phyloP scores from a whole-genome alignment of 768 basidiomycete genomes.

The Porpolomopsis calyptriformis region DNA sequence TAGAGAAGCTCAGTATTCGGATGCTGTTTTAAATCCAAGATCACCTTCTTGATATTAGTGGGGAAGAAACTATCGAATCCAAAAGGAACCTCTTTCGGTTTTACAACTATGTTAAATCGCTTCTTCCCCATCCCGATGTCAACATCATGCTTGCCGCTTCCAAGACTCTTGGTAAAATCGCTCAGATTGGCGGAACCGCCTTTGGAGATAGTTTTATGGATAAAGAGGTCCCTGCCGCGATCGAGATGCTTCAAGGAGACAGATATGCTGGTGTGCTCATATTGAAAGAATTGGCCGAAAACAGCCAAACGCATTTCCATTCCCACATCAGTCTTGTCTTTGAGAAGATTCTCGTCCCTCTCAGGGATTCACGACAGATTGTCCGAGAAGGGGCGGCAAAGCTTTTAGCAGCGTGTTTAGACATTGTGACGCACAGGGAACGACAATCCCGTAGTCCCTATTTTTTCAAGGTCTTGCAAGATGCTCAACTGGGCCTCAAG shows the following conservation, averaged over 20 bases:
- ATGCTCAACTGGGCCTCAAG: slow-evolving; percentile 77
- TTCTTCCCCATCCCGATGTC: slow-evolving; percentile 85
- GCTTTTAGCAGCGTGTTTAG: slow-evolving; percentile 83
- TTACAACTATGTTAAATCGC: slow-evolving; percentile 86
- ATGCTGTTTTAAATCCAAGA: slow-evolving; percentile 25
- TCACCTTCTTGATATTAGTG: slow-evolving; percentile 63
- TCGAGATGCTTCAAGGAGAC: slow-evolving; percentile 64
- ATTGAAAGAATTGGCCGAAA: slow-evolving; percentile 83
- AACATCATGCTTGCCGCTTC: slow-evolving; percentile 92
- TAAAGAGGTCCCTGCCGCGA: slow-evolving; percentile 75
- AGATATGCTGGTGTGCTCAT: slow-evolving; percentile 92
- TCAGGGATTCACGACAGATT: slow-evolving; percentile 81
- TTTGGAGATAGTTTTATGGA: slow-evolving; percentile 89
- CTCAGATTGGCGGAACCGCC: slow-evolving; percentile 68
- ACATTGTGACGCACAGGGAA: slow-evolving; percentile 72
- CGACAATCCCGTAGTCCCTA: slow-evolving; percentile 55
- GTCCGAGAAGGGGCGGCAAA: slow-evolving; percentile 91
- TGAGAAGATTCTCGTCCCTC: slow-evolving; percentile 83
- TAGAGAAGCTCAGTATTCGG: not conserved
- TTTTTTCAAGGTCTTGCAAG: slow-evolving; percentile 74
- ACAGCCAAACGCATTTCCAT: slow-evolving; percentile 81
- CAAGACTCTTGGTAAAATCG: slow-evolving; percentile 84
- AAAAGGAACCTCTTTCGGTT: slow-evolving; percentile 75
- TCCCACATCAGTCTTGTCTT: slow-evolving; percentile 81
- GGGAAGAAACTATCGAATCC: slow-evolving; percentile 73